phyloP scores from a whole-genome alignment of 176 grass and related monocot genomes.

The Puya raimondii region DNA sequence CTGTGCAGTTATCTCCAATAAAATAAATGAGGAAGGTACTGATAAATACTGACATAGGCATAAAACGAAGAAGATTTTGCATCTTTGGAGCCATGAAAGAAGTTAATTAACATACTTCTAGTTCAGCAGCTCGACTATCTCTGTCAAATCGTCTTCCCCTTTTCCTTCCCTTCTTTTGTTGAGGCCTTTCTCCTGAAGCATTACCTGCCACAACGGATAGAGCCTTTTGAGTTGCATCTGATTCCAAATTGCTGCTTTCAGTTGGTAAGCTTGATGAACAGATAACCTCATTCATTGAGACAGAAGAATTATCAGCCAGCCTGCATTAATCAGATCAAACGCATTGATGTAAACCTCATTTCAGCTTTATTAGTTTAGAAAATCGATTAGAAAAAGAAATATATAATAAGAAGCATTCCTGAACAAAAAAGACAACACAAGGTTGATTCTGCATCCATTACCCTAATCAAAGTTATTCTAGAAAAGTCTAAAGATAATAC shows the following conservation, averaged over 20 bases:
- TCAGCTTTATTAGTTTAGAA: not conserved
- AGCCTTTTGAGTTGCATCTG: conserved; percentile 1
- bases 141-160: conserved; percentile 91
- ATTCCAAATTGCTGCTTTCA: conserved; percentile 23
- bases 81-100: not conserved
- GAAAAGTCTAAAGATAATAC: not conserved
- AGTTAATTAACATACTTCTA: conserved; percentile 39
- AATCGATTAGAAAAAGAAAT: not conserved
- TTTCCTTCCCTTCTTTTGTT: conserved; percentile 48
- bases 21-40: not conserved
- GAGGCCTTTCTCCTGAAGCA: conserved; percentile 19
- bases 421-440: not conserved
- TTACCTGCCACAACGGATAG: conserved; percentile 33
- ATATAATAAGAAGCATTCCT: not conserved
- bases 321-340: conserved; percentile 20
- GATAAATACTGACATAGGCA: too few relatives aligned
- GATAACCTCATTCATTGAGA: conserved; percentile 12
- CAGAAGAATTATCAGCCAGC: conserved; percentile 3
- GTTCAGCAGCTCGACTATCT: conserved; percentile 66
- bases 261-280: conserved; percentile 18
- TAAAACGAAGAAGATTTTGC: not conserved
- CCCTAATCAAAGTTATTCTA: not conserved
- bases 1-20: not conserved
- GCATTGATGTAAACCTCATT: not conserved
- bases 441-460: not conserved